Conservation (phyloP, 805 yeast species). For the Starmerella scarabaei region DNA sequence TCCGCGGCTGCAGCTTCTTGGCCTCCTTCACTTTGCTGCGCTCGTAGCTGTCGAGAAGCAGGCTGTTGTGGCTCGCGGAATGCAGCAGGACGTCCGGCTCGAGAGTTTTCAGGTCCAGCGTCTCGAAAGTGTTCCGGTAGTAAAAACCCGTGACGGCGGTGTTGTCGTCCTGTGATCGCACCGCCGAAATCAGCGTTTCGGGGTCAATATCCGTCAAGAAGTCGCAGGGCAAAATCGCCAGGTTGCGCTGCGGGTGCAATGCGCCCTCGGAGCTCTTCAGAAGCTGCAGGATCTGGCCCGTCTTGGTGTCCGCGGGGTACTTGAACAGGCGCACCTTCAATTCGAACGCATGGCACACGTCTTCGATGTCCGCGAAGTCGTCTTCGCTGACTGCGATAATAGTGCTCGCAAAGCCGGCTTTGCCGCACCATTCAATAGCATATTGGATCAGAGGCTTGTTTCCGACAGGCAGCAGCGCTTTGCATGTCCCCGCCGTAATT, state of each 20-base stretch:
- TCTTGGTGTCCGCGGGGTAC: slow-evolving; percentile 10
- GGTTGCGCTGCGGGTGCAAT: slow-evolving; percentile 31
- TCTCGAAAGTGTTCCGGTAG: slow-evolving; percentile 61
- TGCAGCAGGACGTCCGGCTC: slow-evolving; percentile 46
- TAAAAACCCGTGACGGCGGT: slow-evolving; percentile 59
- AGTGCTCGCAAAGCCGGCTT: slow-evolving; percentile 54
- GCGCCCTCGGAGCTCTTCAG: slow-evolving; percentile 5
- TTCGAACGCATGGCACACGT: slow-evolving; percentile 7
- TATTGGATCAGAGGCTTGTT: slow-evolving; percentile 79
- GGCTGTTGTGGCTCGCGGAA: slow-evolving; percentile 18
- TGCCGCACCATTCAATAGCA: slow-evolving; percentile 85
- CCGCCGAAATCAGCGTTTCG: slow-evolving; percentile 70
- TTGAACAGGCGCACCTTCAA: slow-evolving; percentile 6
- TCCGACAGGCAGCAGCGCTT: slow-evolving; percentile 81
- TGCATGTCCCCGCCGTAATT: slow-evolving; percentile 54
- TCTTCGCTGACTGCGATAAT: slow-evolving; percentile 47
- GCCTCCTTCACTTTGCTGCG: slow-evolving; percentile 55
- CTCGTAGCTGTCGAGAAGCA: slow-evolving; percentile 58
- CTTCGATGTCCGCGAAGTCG: slow-evolving; percentile 30
- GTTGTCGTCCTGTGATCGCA: slow-evolving; percentile 52
- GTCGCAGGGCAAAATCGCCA: slow-evolving; percentile 87
- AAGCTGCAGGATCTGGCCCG: slow-evolving; percentile 16
- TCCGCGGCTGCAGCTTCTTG: slow-evolving; percentile 62
- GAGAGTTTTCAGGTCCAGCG: slow-evolving; percentile 63
- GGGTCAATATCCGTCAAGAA: slow-evolving; percentile 88